Evolutionary conservation across 169 alveolate species (phyloP).

Genomic region (Eimeria maxima): DNA sequence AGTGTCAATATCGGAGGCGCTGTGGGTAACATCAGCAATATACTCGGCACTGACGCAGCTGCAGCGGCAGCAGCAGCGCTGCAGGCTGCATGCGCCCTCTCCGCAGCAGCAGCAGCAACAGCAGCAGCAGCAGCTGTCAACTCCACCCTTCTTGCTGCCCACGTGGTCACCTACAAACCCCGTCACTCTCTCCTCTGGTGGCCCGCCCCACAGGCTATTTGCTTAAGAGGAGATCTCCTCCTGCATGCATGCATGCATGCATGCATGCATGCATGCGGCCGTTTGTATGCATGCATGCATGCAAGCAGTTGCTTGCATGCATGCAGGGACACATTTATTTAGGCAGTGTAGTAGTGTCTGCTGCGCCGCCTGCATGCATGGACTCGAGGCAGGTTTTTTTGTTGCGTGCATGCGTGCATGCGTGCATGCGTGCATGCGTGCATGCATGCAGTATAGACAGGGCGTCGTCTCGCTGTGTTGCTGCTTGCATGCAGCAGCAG

Average conservation of each 20-base stretch:
- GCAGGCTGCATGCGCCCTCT: conserved; percentile 14
- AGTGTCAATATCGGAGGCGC: conserved; percentile 81
- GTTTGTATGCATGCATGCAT: conserved; percentile 11
- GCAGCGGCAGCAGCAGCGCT: conserved; percentile 74
- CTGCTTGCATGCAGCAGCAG: too few species aligned
- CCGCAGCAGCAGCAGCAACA: neutral
- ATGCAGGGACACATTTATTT: neutral
- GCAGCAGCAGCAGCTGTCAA: conserved; percentile 51
- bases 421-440: too few species aligned
- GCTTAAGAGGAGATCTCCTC: neutral
- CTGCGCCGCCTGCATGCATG: neutral
- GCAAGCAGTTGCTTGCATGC: neutral
- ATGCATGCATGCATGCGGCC: neutral
- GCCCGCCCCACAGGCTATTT: conserved; percentile 67
- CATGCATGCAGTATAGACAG: too few species aligned
- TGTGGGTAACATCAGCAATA: conserved; percentile 81
- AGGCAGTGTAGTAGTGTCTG: neutral
- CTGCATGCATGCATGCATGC: conserved; percentile 22
- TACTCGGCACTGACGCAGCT: conserved; percentile 83
- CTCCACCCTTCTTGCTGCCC: conserved; percentile 55
- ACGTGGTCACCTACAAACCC: conserved; percentile 82
- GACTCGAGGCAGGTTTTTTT: too few species aligned
- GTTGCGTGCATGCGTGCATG: too few species aligned
- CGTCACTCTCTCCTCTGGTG: conserved; percentile 37
- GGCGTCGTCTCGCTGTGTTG: too few species aligned